phyloP scores from a whole-genome alignment of 2,329 filamentous ascomycete genomes.

The Mycocentrospora acerina region DNA sequence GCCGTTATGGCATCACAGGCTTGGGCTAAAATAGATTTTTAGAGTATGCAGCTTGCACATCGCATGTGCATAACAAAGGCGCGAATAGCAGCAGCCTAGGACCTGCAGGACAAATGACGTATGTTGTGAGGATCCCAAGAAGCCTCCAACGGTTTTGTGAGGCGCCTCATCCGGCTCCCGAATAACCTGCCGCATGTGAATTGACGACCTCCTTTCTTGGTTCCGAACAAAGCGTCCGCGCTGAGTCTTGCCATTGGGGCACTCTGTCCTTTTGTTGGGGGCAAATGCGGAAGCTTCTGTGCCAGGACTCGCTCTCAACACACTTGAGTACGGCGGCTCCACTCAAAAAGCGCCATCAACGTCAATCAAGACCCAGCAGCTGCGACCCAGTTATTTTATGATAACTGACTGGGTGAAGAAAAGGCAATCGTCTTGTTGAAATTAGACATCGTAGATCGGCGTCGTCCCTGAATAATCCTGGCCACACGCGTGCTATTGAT shows the following conservation, averaged over 20 bases:
- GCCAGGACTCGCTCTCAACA: slow-evolving; percentile 17
- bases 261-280: slow-evolving; percentile 5
- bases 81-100: too few relatives aligned
- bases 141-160: too few relatives aligned
- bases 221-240: background rate
- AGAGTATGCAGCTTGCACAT: too few relatives aligned
- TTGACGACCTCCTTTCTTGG: too few relatives aligned
- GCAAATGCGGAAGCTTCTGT: slow-evolving; percentile 1
- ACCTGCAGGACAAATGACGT: too few relatives aligned
- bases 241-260: slow-evolving; percentile 1
- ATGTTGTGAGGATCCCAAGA: too few relatives aligned
- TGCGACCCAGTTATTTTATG: slow-evolving; percentile 21
- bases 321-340: slow-evolving; percentile 12
- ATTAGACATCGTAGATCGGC: slow-evolving; percentile 23
- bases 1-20: too few relatives aligned
- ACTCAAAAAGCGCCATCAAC: slow-evolving; percentile 12
- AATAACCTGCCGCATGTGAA: too few relatives aligned
- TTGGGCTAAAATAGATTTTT: too few relatives aligned
- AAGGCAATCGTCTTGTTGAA: slow-evolving; percentile 11
- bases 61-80: too few relatives aligned
- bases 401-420: slow-evolving; percentile 9
- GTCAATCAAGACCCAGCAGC: slow-evolving; percentile 11
- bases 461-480: slow-evolving; percentile 17
- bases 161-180: too few relatives aligned
- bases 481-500: slow-evolving; percentile 12